Conservation (phyloP, 352 stramenopile species). For the Peronospora destructor region DNA sequence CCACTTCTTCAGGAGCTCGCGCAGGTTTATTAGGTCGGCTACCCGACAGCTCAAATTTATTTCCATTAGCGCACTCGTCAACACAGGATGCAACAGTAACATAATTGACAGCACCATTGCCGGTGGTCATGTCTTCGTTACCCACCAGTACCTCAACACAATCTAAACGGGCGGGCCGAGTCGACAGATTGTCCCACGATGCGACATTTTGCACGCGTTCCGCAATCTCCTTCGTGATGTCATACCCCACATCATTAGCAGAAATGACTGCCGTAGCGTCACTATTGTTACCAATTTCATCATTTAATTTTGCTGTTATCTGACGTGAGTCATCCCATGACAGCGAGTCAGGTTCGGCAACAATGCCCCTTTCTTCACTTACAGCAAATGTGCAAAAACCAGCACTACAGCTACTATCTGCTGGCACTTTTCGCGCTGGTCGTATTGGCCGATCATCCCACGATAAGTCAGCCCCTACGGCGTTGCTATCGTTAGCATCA, state of each 20-base stretch:
- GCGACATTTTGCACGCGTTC: not conserved
- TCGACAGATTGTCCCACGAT: not conserved
- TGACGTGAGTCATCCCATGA: not conserved
- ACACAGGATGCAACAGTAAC: not conserved
- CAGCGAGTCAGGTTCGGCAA: not conserved
- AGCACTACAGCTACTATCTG: not conserved
- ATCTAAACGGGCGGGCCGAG: not conserved
- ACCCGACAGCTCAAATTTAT: not conserved
- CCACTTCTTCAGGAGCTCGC: not conserved
- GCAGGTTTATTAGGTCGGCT: constrained; percentile 4
- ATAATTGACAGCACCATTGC: not conserved
- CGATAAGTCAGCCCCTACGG: constrained; percentile 1
- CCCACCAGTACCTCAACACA: not conserved
- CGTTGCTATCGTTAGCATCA: not conserved
- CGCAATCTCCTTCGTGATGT: not conserved
- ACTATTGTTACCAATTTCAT: not conserved
- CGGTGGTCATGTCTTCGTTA: not conserved
- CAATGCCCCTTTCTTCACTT: not conserved
- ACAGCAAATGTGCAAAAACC: not conserved
- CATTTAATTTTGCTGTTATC: not conserved
- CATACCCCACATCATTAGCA: not conserved
- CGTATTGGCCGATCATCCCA: constrained; percentile 3
- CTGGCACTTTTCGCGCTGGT: not conserved
- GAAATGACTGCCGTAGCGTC: not conserved
- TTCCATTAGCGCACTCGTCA: not conserved